A percentile compares a stretch with the other conserved stretches of the same genome.
phyloP scores from a whole-genome alignment of 2,329 filamentous ascomycete genomes.

The Fusarium liriodendri region DNA sequence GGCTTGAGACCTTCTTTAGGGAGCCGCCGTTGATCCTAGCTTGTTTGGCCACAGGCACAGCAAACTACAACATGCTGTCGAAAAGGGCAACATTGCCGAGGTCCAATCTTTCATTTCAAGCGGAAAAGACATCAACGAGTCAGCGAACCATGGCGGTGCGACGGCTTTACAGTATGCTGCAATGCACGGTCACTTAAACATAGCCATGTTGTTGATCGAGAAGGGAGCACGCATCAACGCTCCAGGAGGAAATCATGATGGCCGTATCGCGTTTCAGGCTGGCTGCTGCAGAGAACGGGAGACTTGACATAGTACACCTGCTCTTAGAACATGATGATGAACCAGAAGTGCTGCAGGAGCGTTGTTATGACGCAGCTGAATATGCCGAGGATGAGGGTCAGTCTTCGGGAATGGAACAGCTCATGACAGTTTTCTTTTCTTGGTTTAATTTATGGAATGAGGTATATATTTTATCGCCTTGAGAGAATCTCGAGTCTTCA shows the following conservation, averaged over 20 bases:
- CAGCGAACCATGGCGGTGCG: not conserved
- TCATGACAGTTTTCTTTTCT: not conserved
- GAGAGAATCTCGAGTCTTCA: too few species aligned
- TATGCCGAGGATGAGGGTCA: not conserved
- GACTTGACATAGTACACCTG: not conserved
- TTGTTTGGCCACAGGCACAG: not conserved
- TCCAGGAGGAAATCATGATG: accelerated
- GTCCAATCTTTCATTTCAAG: not conserved
- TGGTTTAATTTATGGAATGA: not conserved
- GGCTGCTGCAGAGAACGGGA: not conserved
- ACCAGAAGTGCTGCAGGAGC: not conserved
- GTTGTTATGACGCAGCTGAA: not conserved
- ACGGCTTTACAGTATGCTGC: not conserved
- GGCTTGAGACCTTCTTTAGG: not conserved
- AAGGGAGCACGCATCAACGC: not conserved
- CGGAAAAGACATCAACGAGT: not conserved
- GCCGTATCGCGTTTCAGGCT: not conserved
- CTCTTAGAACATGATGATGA: not conserved
- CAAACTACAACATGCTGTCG: not conserved
- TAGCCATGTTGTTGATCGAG: not conserved
- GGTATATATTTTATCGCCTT: not conserved
- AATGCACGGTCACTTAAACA: not conserved
- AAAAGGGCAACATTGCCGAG: not conserved
- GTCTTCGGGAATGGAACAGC: not conserved
- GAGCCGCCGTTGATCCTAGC: not conserved